Evolutionary conservation across 331 rosid genomes (phyloP), one percentile per base, ranked within the genome.

Genomic region (Erythrophleum ivorense): DNA sequence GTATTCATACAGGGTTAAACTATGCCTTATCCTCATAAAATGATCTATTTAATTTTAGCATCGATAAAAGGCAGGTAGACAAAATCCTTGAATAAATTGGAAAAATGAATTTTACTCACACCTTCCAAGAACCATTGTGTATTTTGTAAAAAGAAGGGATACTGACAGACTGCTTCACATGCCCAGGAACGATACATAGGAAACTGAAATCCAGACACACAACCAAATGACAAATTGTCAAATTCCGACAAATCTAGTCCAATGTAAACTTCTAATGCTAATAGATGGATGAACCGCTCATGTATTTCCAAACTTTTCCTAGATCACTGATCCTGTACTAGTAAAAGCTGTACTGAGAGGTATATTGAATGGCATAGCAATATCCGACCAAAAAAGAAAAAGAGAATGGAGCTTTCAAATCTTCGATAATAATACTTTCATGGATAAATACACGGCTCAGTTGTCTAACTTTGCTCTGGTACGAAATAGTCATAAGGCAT

Each of bases 251-350:
- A n/a, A 58, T 58, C 13, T 34, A 21, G 7, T 58, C 33, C 29
- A 7, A 7, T 58, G 3, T 12, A 19, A 21, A 70, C 16, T 48
- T 48, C 40, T 46, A 70, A n/a, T 24, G 9, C 29, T 13, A 48
- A 58, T n/a, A 73, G 52, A 62, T 46, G 60, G 62, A 33, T 46
- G 60, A 40, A 70, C 9, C 41, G 16, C 53, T 64, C 33, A 11
- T 41, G 24, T 62, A n/a, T 31, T 54, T 11, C n/a, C 38, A 34
- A 72, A 15, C 1, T 68, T 6, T 66, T 33, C 62, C 73, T 29
- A 48, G 60, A 81, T 33, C 80, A 67, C 78, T 29, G 9, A 78
- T 40, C 9, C 6, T n/a, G 63, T 71, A 80, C 73, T 52, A 77
- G 71, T 81, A 34, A 9, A 66, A 54, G 21, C 73, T 46, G 11